Conservation (phyloP, 179 eudicot genomes). For the Beta macrorhiza region DNA sequence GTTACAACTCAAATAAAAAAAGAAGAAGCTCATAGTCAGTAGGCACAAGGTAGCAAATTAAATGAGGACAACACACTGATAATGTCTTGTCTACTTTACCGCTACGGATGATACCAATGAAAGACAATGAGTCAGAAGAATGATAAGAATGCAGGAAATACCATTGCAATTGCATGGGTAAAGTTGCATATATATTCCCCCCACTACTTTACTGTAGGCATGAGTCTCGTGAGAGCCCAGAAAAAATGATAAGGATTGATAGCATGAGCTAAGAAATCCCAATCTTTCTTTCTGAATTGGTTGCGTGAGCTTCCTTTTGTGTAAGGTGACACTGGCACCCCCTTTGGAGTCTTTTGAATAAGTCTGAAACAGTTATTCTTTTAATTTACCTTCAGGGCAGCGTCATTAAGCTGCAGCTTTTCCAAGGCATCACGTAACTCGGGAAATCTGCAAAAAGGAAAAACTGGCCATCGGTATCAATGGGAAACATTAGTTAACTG, state of each 20-base stretch:
- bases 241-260: neutral
- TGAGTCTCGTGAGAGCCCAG: neutral
- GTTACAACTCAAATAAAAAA: neutral
- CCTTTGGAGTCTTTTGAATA: neutral
- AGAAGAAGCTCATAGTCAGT: neutral
- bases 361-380: neutral
- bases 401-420: slow-evolving; percentile 95
- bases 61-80: neutral
- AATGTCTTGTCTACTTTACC: neutral
- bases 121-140: neutral
- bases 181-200: neutral
- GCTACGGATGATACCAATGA: neutral
- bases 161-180: neutral
- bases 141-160: too few relatives aligned
- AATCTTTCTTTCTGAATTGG: neutral
- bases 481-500: neutral
- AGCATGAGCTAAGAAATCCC: neutral
- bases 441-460: slow-evolving; percentile 55
- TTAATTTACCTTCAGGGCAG: slow-evolving; percentile 72
- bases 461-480: neutral
- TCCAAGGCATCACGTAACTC: slow-evolving; percentile 97
- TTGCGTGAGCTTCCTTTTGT: neutral
- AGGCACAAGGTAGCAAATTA: neutral
- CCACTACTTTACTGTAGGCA: neutral
- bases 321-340: neutral